Evolutionary conservation across 2,329 filamentous ascomycete genomes (phyloP).

Genomic region (Penicillium thymicola): DNA sequence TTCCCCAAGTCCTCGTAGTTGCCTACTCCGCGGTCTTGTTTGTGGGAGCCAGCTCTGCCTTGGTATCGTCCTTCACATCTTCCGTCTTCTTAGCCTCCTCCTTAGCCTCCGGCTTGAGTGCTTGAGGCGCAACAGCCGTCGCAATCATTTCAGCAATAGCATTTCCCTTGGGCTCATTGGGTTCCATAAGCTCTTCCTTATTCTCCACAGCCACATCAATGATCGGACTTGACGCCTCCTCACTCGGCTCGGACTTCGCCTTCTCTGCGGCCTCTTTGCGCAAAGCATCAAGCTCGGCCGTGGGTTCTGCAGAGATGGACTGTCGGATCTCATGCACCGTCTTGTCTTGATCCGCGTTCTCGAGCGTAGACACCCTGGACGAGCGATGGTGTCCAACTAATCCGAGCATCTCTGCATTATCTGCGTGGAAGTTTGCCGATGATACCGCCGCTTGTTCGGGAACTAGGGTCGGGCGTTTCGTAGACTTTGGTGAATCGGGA

Average conservation of each 20-base stretch:
- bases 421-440: conserved; percentile 38
- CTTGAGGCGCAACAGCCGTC: neutral
- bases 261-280: conserved; percentile 29
- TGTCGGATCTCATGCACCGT: conserved; percentile 37
- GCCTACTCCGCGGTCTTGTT: conserved; percentile 11
- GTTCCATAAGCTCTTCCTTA: conserved; percentile 6
- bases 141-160: conserved; percentile 7
- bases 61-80: conserved; percentile 13
- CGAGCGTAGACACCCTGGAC: conserved; percentile 35
- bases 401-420: conserved; percentile 35
- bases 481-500: conserved; percentile 15
- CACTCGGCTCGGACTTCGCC: conserved; percentile 23
- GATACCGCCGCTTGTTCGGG: conserved; percentile 38
- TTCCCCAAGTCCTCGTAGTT: conserved; percentile 19
- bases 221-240: conserved; percentile 17
- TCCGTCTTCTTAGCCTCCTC: neutral
- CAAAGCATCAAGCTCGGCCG: conserved; percentile 28
- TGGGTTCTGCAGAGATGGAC: conserved; percentile 32
- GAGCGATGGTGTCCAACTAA: conserved; percentile 41
- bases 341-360: conserved; percentile 35
- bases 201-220: neutral
- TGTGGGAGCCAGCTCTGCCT: conserved; percentile 2
- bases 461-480: conserved; percentile 32
- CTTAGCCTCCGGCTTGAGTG: neutral
- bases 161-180: conserved; percentile 3